Evolutionary conservation across 2,329 filamentous ascomycete genomes (phyloP).

Genomic region (Hymenoscyphus infarciens): DNA sequence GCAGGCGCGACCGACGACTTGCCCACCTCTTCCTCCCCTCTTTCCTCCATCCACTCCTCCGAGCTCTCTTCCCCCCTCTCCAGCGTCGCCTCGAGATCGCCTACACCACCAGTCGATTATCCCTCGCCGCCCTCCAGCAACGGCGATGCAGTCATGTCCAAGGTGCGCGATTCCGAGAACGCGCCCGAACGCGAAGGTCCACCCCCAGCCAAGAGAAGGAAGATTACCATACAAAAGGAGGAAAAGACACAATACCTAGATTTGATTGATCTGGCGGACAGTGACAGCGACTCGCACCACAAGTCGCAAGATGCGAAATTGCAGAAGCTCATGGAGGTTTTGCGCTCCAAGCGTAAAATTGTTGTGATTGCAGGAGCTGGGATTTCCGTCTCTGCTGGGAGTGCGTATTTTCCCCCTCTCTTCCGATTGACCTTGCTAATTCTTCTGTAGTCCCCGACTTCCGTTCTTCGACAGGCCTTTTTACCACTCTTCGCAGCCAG

Average conservation of each 20-base stretch:
- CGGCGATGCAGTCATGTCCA: slow-evolving; percentile 16
- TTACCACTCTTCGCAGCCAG: slow-evolving; percentile 77
- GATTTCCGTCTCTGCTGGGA: slow-evolving; percentile 94
- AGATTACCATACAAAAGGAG: slow-evolving; percentile 57
- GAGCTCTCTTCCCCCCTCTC: slow-evolving; percentile 33
- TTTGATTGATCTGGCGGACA: slow-evolving; percentile 50
- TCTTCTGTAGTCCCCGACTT: slow-evolving; percentile 76
- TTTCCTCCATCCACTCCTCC: slow-evolving; percentile 12
- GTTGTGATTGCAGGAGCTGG: slow-evolving; percentile 94
- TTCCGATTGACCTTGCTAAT: slow-evolving; percentile 19
- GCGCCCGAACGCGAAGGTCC: slow-evolving; percentile 48
- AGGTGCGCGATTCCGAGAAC: slow-evolving; percentile 22
- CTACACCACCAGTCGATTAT: slow-evolving; percentile 32
- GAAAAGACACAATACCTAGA: slow-evolving; percentile 82
- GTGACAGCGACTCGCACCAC: slow-evolving; percentile 43
- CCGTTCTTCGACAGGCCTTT: slow-evolving; percentile 84
- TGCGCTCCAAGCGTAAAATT: slow-evolving; percentile 92
- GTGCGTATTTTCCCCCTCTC: slow-evolving; percentile 48
- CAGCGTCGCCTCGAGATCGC: slow-evolving; percentile 37
- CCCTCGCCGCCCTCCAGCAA: slow-evolving; percentile 32
- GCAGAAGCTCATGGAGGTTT: slow-evolving; percentile 65
- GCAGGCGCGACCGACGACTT: slow-evolving; percentile 7
- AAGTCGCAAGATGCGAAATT: slow-evolving; percentile 59
- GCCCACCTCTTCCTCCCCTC: slow-evolving; percentile 9
- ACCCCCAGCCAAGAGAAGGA: slow-evolving; percentile 73